These are phyloP conservation scores for Candida boidinii DNA, from an alignment of 805 yeast genomes.

Conservation along the genomic window DNA sequence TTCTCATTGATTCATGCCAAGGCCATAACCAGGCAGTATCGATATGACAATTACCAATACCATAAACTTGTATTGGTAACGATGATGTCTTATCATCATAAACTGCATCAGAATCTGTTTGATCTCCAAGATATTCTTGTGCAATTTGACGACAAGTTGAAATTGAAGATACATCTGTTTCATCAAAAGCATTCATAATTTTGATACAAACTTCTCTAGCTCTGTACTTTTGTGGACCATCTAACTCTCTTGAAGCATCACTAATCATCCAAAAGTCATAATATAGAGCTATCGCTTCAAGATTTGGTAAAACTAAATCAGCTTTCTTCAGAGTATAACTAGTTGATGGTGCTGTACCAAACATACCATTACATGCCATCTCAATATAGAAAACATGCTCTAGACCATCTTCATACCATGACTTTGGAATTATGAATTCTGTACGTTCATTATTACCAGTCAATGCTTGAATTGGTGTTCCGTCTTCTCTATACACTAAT, in stretches of 20 bases:
- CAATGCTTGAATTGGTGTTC: conserved; percentile 72
- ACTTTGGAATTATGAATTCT: conserved; percentile 58
- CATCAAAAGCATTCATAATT: conserved; percentile 80
- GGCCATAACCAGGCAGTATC: conserved; percentile 99
- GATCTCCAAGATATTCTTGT: conserved; percentile 50
- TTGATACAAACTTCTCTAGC: conserved; percentile 75
- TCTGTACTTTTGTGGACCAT: conserved; percentile 75
- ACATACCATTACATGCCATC: conserved; percentile 92
- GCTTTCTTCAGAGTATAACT: conserved; percentile 61
- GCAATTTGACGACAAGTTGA: conserved; percentile 61
- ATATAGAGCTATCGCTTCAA: conserved; percentile 67
- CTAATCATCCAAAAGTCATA: conserved; percentile 83
- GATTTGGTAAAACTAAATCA: conserved; percentile 74
- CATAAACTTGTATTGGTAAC: conserved; percentile 54
- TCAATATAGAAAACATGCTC: conserved; percentile 73
- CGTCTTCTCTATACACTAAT: conserved; percentile 58
- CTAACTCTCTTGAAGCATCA: conserved; percentile 85
- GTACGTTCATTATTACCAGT: conserved; percentile 80
- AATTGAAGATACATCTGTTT: conserved; percentile 50
- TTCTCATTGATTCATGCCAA: conserved; percentile 92
- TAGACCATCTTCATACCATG: conserved; percentile 35
- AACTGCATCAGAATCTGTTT: conserved; percentile 59
- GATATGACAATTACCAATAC: conserved; percentile 91
- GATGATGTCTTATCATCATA: conserved; percentile 33
- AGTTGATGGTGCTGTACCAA: conserved; percentile 53